Evolutionary conservation across 1,284 basidiomycete species (phyloP).

Genomic region (Puccinia novopanici): DNA sequence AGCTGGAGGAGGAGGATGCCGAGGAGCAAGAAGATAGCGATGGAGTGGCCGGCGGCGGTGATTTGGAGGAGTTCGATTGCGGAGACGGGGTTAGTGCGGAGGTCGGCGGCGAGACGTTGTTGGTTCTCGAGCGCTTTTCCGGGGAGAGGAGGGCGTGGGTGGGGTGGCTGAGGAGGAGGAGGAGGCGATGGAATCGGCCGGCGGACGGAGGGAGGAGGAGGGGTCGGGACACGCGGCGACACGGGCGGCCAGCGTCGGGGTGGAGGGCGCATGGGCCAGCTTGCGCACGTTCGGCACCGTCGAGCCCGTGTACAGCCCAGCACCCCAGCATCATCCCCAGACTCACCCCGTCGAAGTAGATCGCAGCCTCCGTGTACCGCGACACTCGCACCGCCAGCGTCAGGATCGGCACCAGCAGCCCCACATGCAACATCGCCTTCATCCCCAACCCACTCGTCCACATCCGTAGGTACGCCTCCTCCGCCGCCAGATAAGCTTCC

Average conservation of each 20-base stretch:
- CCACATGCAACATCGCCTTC: slow-evolving; percentile 39
- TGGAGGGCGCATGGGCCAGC: slow-evolving; percentile 39
- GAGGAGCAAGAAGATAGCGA: slow-evolving; percentile 39
- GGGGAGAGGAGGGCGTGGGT: slow-evolving; percentile 4
- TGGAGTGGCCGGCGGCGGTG: slow-evolving; percentile 49
- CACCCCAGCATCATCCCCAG: slow-evolving; percentile 23
- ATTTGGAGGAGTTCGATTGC: slow-evolving; percentile 20
- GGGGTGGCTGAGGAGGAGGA: slow-evolving; percentile 41
- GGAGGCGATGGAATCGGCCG: slow-evolving; percentile 17
- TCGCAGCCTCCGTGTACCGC: slow-evolving; percentile 40
- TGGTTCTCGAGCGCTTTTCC: not conserved
- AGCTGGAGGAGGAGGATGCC: slow-evolving; percentile 38
- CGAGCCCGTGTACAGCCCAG: slow-evolving; percentile 47
- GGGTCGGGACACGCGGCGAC: slow-evolving; percentile 1
- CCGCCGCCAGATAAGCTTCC: slow-evolving; percentile 26
- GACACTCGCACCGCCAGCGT: slow-evolving; percentile 23
- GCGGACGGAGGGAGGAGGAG: slow-evolving; percentile 21
- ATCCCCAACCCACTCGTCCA: slow-evolving; percentile 36
- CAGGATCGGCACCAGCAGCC: slow-evolving; percentile 30
- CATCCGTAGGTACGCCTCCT: slow-evolving; percentile 29
- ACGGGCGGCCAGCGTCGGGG: not conserved
- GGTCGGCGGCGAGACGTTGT: not conserved
- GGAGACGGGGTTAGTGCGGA: slow-evolving; percentile 8
- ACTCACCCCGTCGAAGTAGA: slow-evolving; percentile 45
- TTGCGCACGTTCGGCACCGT: slow-evolving; percentile 39